Conservation (phyloP, 208 protist species). For the Trypanosoma lewisi region DNA sequence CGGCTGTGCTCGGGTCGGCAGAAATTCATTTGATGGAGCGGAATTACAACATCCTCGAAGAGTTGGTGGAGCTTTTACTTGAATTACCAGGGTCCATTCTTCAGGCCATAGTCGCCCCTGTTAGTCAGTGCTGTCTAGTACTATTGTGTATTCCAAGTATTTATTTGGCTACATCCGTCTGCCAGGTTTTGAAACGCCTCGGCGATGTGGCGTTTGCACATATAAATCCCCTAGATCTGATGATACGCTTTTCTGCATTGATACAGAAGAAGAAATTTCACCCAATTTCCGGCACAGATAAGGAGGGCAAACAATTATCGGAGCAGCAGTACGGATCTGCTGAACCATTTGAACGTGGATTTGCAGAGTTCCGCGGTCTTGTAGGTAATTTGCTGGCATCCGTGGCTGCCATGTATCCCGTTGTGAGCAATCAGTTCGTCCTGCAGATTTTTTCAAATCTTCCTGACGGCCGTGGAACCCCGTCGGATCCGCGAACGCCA, state of each 20-base stretch:
- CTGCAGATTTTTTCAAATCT: slow-evolving; percentile 37
- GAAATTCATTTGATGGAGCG: slow-evolving; percentile 21
- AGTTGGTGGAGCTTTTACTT: slow-evolving; percentile 49
- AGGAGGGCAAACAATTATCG: slow-evolving; percentile 42
- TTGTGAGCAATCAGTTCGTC: slow-evolving; percentile 53
- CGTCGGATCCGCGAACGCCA: slow-evolving; percentile 52
- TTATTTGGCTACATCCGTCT: slow-evolving; percentile 49
- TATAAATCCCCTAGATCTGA: slow-evolving; percentile 37
- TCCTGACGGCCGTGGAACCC: slow-evolving; percentile 43
- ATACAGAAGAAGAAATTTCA: slow-evolving; percentile 69
- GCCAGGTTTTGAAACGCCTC: slow-evolving; percentile 38
- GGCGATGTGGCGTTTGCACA: slow-evolving; percentile 31
- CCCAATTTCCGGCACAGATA: slow-evolving; percentile 36
- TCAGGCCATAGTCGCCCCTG: slow-evolving; percentile 18
- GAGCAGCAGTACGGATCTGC: slow-evolving; percentile 61
- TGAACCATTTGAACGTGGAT: slow-evolving; percentile 49
- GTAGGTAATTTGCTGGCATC: slow-evolving; percentile 37
- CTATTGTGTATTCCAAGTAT: slow-evolving; percentile 69
- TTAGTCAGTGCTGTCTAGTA: slow-evolving; percentile 32
- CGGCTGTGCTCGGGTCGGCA: slow-evolving; percentile 26
- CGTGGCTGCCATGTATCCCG: slow-evolving; percentile 43
- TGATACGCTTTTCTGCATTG: slow-evolving; percentile 34
- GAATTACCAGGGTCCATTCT: slow-evolving; percentile 36
- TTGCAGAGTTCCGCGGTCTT: slow-evolving; percentile 58
- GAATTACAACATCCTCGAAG: slow-evolving; percentile 41